A percentile compares a stretch with the other conserved stretches of the same genome.
Conservation (phyloP, 2,329 filamentous ascomycete genomes). For the Exophiala sideris region DNA sequence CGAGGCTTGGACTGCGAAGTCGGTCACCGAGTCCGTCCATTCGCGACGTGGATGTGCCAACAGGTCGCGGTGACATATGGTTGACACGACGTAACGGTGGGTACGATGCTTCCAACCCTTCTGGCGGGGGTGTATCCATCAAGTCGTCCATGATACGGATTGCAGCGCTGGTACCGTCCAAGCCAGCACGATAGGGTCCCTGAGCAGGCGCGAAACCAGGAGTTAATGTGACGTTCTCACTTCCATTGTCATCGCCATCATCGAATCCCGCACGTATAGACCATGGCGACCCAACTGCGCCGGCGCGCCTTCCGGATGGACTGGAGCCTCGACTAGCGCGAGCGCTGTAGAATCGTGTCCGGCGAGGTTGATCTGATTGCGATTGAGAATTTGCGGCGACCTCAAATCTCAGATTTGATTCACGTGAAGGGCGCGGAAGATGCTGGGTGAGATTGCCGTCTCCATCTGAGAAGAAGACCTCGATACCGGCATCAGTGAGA, state of each 20-base stretch:
- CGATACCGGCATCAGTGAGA: constrained; percentile 5
- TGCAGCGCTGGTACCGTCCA: constrained; percentile 1
- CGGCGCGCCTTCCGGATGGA: neutral
- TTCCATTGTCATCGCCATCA: constrained; percentile 13
- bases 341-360: neutral
- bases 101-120: constrained; percentile 18
- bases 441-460: constrained; percentile 23
- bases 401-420: constrained; percentile 35
- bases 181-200: constrained; percentile 10
- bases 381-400: constrained; percentile 17
- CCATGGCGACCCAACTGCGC: neutral
- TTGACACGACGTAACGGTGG: constrained; percentile 34
- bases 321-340: constrained; percentile 1
- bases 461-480: constrained; percentile 1
- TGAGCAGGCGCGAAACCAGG: constrained; percentile 45
- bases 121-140: constrained; percentile 20
- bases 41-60: constrained; percentile 22
- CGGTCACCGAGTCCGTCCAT: constrained; percentile 80
- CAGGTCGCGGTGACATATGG: constrained; percentile 29
- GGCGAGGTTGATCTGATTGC: constrained; percentile 10
- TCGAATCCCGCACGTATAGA: neutral
- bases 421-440: constrained; percentile 37
- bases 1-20: constrained; percentile 72
- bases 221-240: constrained; percentile 27
- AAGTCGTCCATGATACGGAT: constrained; percentile 8